Evolutionary conservation across 805 yeast species (phyloP).

Genomic region (Grigorovia transvaalensis): DNA sequence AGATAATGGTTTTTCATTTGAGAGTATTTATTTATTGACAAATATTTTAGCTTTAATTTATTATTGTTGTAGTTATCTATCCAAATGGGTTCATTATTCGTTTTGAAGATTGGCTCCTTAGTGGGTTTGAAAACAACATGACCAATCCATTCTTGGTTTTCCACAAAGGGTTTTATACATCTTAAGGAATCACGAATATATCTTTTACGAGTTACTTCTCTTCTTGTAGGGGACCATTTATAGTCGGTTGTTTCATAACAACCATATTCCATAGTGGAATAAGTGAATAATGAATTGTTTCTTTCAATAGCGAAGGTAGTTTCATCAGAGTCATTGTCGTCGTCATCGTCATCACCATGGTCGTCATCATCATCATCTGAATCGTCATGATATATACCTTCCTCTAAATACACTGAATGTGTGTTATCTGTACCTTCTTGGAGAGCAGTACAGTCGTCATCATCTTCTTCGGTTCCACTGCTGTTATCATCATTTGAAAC

Average conservation of each 20-base stretch:
- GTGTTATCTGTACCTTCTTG: constrained; percentile 6
- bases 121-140: constrained; percentile 32
- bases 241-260: constrained; percentile 2
- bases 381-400: constrained; percentile 19
- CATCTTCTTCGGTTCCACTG: constrained; percentile 7
- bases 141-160: constrained; percentile 47
- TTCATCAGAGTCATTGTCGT: constrained; percentile 8
- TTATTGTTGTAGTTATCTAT: background rate
- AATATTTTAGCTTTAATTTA: background rate
- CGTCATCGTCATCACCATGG: constrained; percentile 12
- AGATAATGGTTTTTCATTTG: constrained; percentile 19
- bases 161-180: constrained; percentile 44
- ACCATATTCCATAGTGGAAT: background rate
- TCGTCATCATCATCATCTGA: constrained; percentile 12
- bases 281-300: background rate
- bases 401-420: constrained; percentile 19
- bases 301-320: background rate
- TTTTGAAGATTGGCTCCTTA: constrained; percentile 15
- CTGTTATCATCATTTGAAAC: constrained; percentile 4
- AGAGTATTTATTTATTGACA: constrained; percentile 1
- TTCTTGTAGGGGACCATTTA: constrained; percentile 43
- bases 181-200: constrained; percentile 43
- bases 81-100: constrained; percentile 19
- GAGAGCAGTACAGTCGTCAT: constrained; percentile 9
- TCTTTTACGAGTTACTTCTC: constrained; percentile 31